Percentiles rank a stretch among this genome's conserved stretches.
Conservation (phyloP, 2,329 filamentous ascomycete species). For the Aphanocladium album region DNA sequence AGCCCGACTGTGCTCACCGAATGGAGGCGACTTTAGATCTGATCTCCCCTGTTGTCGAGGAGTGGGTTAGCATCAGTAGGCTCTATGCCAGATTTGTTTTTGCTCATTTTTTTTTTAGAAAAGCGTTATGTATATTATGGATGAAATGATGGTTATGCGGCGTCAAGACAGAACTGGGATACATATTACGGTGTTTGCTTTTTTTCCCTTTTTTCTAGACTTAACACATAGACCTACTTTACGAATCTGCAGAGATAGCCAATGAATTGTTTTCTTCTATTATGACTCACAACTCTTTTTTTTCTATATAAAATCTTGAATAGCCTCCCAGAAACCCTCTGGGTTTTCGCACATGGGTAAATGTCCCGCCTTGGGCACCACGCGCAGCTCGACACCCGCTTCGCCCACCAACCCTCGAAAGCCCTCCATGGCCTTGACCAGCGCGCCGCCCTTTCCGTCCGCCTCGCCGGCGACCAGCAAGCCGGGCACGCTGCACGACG, state of each 20-base stretch:
- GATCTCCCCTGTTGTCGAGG: too few species aligned
- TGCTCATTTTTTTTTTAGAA: neutral
- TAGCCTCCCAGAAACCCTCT: conserved; percentile 58
- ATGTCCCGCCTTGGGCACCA: conserved; percentile 69
- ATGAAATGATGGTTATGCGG: neutral
- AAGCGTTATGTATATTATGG: neutral
- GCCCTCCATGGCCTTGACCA: conserved; percentile 75
- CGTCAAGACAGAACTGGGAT: neutral
- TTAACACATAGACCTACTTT: neutral
- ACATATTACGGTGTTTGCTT: neutral
- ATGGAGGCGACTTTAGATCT: conserved; percentile 25
- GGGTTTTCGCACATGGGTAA: conserved; percentile 79
- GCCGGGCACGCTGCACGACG: conserved; percentile 50
- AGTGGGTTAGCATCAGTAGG: too few species aligned
- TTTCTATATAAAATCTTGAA: conserved; percentile 52
- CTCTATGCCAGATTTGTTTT: neutral
- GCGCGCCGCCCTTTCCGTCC: conserved; percentile 63
- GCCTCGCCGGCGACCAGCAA: conserved; percentile 67
- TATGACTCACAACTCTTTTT: neutral
- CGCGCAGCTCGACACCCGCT: conserved; percentile 51
- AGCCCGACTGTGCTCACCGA: conserved; percentile 36
- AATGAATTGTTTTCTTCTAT: neutral
- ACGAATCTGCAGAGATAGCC: neutral
- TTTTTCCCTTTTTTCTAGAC: neutral
- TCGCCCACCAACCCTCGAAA: conserved; percentile 58